Conservation (phyloP, 257 asterid genomes). For the Thymus quinquecostatus region DNA sequence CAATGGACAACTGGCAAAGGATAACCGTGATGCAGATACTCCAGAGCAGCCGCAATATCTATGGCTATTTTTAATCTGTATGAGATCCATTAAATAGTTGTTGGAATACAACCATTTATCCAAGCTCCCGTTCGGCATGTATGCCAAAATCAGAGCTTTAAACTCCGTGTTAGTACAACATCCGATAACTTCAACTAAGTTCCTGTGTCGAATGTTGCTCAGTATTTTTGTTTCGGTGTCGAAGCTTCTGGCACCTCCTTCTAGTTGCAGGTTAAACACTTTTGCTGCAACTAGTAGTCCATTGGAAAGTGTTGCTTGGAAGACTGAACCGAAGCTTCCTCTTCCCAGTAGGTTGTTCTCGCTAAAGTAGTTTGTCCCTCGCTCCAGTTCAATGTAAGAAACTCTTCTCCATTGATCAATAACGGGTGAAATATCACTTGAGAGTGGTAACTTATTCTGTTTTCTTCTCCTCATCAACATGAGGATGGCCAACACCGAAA, state of each 20-base stretch:
- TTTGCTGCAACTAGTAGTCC: slow-evolving; percentile 1
- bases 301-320: background rate
- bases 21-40: too few relatives aligned
- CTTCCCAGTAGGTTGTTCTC: slow-evolving; percentile 13
- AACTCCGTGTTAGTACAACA: background rate
- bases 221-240: background rate
- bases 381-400: background rate
- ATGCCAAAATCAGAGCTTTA: too few relatives aligned
- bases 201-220: slow-evolving; percentile 2
- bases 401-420: background rate
- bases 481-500: background rate
- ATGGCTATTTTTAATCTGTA: too few relatives aligned
- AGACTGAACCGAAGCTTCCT: slow-evolving; percentile 22
- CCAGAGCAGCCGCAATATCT: too few relatives aligned
- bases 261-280: slow-evolving; percentile 9
- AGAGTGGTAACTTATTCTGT: background rate
- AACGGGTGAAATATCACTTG: background rate
- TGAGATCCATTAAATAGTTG: too few relatives aligned
- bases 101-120: too few relatives aligned
- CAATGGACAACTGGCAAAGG: too few relatives aligned
- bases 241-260: background rate
- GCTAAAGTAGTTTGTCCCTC: background rate
- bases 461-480: background rate
- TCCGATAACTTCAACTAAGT: background rate
- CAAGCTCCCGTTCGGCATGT: too few relatives aligned